Base-by-base conservation (phyloP, 1,284 basidiomycete species). In the Cryptococcus wingfieldii region DNA sequence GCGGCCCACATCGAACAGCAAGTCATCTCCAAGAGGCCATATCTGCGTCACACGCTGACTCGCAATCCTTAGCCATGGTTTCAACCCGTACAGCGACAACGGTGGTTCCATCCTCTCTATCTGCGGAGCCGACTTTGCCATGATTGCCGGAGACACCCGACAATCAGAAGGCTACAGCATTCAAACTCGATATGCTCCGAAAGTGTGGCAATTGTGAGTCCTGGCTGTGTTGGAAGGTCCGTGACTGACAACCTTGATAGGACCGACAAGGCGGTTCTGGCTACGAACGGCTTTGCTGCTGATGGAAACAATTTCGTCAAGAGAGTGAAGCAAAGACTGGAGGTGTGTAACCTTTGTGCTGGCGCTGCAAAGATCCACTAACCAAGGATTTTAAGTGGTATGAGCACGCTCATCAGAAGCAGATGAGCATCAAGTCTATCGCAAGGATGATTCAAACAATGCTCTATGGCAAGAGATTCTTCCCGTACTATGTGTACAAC, bases 221-320 rank as follows among this genome's bases (percentile, higher is more conserved):
- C 6, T 16, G 19, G n/a, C n/a, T 47, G 18, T 18, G 12, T 4
- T 45, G 8, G 10, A 7, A 19, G 4, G 38, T 12, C n/a, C 51
- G 18, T 23, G 16, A n/a, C 27, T 50, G n/a, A 14, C 23, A 38
- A 48, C 27, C 18, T 42, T 25, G 45, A 18, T 70, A 93, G 90
- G 70, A 96, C 92, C n/a, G 89, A 93, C 77, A 89, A 87, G 69
- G 89, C 88, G 25, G 89, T 93, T 7, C 81, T 97, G 42, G 91
- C 93, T 34, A 90, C 94, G 38, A 95, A 94, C 69, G 93, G 93
- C 5, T 96, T 96, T 72, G 89, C 91, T 27, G 93, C 92, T 47
- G 93, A 97, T 75, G 91, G 90, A 34, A 93, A 92, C 72, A 90
- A 90, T 83, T 91, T 97, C 71, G 89, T 96, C 67, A 95, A 95